Evolutionary conservation across 208 protist species (phyloP), one percentile per base, ranked within the genome.

Genomic region (Herpetomonas samuelpessoai): DNA sequence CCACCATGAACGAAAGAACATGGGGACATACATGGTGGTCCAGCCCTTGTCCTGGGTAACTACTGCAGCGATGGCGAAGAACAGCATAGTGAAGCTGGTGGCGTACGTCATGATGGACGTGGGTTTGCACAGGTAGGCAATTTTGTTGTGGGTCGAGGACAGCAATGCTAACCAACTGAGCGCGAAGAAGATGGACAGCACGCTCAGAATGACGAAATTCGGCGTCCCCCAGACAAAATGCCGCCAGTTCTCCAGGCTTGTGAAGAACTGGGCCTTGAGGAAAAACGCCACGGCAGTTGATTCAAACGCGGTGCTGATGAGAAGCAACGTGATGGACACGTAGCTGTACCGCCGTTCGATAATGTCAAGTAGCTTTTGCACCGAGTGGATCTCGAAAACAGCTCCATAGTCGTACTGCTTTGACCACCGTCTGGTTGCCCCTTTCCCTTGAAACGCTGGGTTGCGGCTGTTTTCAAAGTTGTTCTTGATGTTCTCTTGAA

Each of bases 361-460:
- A 1, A 84, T 53, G 47, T 76, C 77, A 21, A 83, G 71, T 25
- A 79, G 65, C 51, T 83, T 79, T 12, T 61, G 78, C 53, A 81
- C 30, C 28, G 70, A 78, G 52, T 65, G 63, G 28, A 83, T 73
- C 45, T 53, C 41, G 10, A 31, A 25, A 47, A 70, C 27, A 14
- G 47, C 53, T 6, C 41, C 30, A 55, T 73, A 50, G 50, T 65
- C 57, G 57, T 70, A 62, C 29, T 68, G 58, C 44, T 74, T 62
- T 1, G 55, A 24, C 44, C 66, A 65, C 25, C 39, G 56, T 12
- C 38, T 49, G 49, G 57, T 46, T 28, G 59, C 56, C 0, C 63
- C 45, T 7, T 52, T 31, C 2, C 19, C 54, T 12, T 38, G 2
- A 10, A 48, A 21, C 19, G 46, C 48, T 12, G 49, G 35, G n/a